A percentile compares a stretch with the other conserved stretches of the same genome.
Evolutionary conservation across 495 filamentous ascomycete species (phyloP).

Genomic region (Rostrohypoxylon terebratum): DNA sequence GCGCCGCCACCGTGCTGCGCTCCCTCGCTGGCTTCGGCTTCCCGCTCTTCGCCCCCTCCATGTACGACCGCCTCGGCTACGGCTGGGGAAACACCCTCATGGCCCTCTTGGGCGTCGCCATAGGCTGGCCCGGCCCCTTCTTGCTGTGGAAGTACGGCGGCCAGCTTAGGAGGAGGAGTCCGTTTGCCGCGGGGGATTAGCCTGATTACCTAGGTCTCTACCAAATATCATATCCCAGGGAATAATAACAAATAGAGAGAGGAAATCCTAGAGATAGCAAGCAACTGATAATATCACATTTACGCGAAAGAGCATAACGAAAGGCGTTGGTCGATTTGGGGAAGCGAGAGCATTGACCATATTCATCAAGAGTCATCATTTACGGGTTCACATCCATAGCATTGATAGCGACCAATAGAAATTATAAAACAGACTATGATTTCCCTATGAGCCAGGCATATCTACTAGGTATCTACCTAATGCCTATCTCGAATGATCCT

Average conservation of each 20-base stretch:
- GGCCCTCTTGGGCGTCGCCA: constrained; percentile 63
- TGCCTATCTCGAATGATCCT: constrained; percentile 18
- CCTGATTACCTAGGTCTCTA: constrained; percentile 11
- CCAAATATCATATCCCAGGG: neutral
- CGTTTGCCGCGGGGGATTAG: constrained; percentile 70
- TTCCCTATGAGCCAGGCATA: constrained; percentile 1
- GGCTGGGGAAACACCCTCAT: constrained; percentile 69
- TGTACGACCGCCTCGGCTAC: constrained; percentile 68
- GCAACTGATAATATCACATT: neutral
- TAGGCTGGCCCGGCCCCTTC: constrained; percentile 63
- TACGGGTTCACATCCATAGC: neutral
- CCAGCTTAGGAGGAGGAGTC: constrained; percentile 65
- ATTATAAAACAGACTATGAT: constrained; percentile 7
- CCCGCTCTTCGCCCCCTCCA: constrained; percentile 76
- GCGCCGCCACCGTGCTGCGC: constrained; percentile 73
- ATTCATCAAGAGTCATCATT: neutral
- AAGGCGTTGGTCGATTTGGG: neutral
- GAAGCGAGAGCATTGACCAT: neutral
- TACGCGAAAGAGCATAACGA: neutral
- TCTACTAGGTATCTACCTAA: constrained; percentile 12
- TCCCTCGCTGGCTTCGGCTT: constrained; percentile 79
- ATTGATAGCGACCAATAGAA: constrained; percentile 2
- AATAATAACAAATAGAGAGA: neutral
- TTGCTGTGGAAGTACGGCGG: constrained; percentile 64
- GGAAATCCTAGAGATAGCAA: no score